phyloP scores from a whole-genome alignment of 768 basidiomycete genomes.

The Boletus tomentosulus region DNA sequence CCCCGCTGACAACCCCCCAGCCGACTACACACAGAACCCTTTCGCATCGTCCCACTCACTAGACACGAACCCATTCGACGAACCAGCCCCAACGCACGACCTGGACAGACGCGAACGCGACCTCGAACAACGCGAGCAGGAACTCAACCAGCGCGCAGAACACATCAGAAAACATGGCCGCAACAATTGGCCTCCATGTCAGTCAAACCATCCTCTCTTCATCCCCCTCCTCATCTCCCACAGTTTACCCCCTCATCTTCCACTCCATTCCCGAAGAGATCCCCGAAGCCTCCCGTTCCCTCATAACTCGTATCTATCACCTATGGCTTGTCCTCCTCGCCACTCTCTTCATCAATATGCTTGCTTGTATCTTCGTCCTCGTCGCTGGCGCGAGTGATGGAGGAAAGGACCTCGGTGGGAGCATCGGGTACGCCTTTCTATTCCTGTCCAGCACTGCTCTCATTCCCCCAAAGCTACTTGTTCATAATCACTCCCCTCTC shows the following conservation, averaged over 20 bases:
- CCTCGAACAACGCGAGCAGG: slow-evolving; percentile 72
- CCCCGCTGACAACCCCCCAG: not conserved
- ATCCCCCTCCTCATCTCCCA: slow-evolving; percentile 15
- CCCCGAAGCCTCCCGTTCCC: slow-evolving; percentile 69
- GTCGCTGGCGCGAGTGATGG: slow-evolving; percentile 72
- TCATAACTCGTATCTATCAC: slow-evolving; percentile 84
- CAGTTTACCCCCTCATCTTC: slow-evolving; percentile 92
- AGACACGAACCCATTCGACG: slow-evolving; percentile 87
- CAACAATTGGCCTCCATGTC: slow-evolving; percentile 94
- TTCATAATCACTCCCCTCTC: slow-evolving; percentile 73
- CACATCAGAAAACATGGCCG: slow-evolving; percentile 69
- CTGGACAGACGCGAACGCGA: slow-evolving; percentile 77
- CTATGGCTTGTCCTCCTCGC: slow-evolving; percentile 88
- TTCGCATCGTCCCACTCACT: slow-evolving; percentile 84
- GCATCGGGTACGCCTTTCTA: slow-evolving; percentile 60
- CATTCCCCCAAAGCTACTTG: slow-evolving; percentile 53
- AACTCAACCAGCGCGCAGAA: slow-evolving; percentile 65
- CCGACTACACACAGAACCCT: slow-evolving; percentile 44
- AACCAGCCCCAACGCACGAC: slow-evolving; percentile 53
- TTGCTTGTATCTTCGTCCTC: slow-evolving; percentile 85
- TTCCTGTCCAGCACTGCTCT: slow-evolving; percentile 20
- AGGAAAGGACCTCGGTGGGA: slow-evolving; percentile 75
- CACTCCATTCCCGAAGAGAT: slow-evolving; percentile 92
- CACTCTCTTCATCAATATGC: slow-evolving; percentile 84
- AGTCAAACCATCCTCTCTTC: slow-evolving; percentile 28